These are phyloP conservation scores for Pleurotus cornucopiae DNA, from an alignment of 768 basidiomycete genomes.

Conservation along the genomic window DNA sequence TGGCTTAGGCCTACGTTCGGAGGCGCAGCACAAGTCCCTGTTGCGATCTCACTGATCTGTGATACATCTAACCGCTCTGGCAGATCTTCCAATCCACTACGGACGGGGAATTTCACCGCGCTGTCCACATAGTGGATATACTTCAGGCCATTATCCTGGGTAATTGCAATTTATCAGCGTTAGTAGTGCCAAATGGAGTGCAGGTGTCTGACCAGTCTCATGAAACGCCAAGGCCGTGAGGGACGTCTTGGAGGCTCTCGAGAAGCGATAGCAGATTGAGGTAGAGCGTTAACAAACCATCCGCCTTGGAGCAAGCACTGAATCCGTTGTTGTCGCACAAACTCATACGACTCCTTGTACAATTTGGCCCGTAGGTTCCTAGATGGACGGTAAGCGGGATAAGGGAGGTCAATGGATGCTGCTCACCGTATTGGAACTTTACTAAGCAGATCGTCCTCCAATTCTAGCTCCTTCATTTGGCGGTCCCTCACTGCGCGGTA, in stretches of 20 bases:
- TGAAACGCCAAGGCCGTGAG: constrained; percentile 76
- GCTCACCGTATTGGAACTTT: constrained; percentile 82
- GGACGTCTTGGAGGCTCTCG: constrained; percentile 55
- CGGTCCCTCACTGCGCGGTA: constrained; percentile 83
- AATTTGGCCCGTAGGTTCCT: constrained; percentile 83
- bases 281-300: constrained; percentile 86
- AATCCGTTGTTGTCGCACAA: constrained; percentile 84
- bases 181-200: not conserved
- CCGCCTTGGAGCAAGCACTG: constrained; percentile 86
- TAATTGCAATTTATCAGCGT: constrained; percentile 5
- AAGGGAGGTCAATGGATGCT: not conserved
- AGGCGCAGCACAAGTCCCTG: constrained; percentile 67
- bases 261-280: constrained; percentile 38
- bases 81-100: constrained; percentile 80
- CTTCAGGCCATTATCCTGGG: constrained; percentile 73
- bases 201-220: constrained; percentile 59
- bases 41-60: constrained; percentile 74
- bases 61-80: constrained; percentile 83
- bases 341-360: constrained; percentile 87
- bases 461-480: constrained; percentile 87
- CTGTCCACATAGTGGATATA: constrained; percentile 87
- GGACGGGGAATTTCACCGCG: constrained; percentile 72
- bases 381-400: constrained; percentile 8
- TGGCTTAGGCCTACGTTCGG: constrained; percentile 47
- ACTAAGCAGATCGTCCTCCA: constrained; percentile 82